phyloP scores from a whole-genome alignment of 2,329 filamentous ascomycete species.

The Phaeosphaeriaceae sp. region DNA sequence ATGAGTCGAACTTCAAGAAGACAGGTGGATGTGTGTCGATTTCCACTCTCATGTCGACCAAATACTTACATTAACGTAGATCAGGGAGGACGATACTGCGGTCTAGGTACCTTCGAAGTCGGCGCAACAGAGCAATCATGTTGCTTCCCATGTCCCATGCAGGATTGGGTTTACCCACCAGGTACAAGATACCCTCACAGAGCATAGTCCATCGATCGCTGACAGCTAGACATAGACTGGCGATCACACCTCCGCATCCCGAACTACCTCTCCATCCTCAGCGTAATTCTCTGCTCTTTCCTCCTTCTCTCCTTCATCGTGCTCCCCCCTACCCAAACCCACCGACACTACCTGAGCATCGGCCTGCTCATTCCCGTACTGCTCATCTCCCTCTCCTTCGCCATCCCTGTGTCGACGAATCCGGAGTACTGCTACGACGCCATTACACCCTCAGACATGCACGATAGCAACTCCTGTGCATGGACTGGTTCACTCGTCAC shows the following conservation, averaged over 20 bases:
- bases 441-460: conserved; percentile 88
- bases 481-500: conserved; percentile 80
- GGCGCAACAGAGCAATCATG: conserved; percentile 62
- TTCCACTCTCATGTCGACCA: background rate
- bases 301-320: conserved; percentile 78
- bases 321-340: conserved; percentile 84
- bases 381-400: conserved; percentile 84
- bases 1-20: conserved; percentile 24
- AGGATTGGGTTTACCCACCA: conserved; percentile 72
- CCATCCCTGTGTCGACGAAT: conserved; percentile 77
- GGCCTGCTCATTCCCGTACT: conserved; percentile 75
- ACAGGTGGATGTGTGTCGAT: conserved; percentile 32
- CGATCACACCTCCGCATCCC: conserved; percentile 58
- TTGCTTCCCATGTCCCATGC: conserved; percentile 84
- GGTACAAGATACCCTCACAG: conserved; percentile 43
- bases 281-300: conserved; percentile 74
- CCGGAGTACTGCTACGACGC: conserved; percentile 80
- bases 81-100: conserved; percentile 62
- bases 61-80: conserved; percentile 42
- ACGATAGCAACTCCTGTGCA: conserved; percentile 75
- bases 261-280: conserved; percentile 78
- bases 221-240: conserved; percentile 25
- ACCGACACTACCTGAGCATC: conserved; percentile 85
- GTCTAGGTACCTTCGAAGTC: conserved; percentile 50
- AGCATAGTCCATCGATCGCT: conserved; percentile 10